Evolutionary conservation across 192 early-diverging fungal species (phyloP).

Genomic region (Coemansia sp.): DNA sequence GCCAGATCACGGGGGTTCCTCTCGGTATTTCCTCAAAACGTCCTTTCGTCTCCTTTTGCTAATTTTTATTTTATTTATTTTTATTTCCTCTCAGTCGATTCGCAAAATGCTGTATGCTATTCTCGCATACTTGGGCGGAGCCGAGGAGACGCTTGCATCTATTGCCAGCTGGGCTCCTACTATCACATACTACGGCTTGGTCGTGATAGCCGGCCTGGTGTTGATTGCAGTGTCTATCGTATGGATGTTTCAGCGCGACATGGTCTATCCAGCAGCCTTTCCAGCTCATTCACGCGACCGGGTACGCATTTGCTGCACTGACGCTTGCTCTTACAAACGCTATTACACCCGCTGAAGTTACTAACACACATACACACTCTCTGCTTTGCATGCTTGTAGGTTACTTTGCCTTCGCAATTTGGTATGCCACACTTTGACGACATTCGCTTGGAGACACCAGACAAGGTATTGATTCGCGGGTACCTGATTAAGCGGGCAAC

Average conservation of each 20-base stretch:
- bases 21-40: background rate
- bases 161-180: constrained; percentile 39
- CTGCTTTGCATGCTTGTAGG: constrained; percentile 39
- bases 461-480: constrained; percentile 76
- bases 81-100: background rate
- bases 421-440: constrained; percentile 71
- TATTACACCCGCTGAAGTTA: background rate
- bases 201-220: constrained; percentile 22
- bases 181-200: constrained; percentile 35
- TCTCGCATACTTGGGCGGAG: constrained; percentile 39
- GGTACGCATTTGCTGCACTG: constrained; percentile 13
- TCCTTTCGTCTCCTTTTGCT: background rate
- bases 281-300: constrained; percentile 52
- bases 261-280: constrained; percentile 75
- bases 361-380: background rate
- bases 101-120: constrained; percentile 49
- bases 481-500: constrained; percentile 72
- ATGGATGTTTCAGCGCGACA: constrained; percentile 73
- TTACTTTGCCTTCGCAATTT: constrained; percentile 69
- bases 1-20: constrained; percentile 14
- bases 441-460: constrained; percentile 72
- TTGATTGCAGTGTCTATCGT: constrained; percentile 46
- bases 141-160: constrained; percentile 27
- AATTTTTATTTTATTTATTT: constrained; percentile 5
- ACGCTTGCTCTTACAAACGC: background rate